Evolutionary conservation across 345 rosid genomes (phyloP).

Genomic region (Hibiscus mutabilis): DNA sequence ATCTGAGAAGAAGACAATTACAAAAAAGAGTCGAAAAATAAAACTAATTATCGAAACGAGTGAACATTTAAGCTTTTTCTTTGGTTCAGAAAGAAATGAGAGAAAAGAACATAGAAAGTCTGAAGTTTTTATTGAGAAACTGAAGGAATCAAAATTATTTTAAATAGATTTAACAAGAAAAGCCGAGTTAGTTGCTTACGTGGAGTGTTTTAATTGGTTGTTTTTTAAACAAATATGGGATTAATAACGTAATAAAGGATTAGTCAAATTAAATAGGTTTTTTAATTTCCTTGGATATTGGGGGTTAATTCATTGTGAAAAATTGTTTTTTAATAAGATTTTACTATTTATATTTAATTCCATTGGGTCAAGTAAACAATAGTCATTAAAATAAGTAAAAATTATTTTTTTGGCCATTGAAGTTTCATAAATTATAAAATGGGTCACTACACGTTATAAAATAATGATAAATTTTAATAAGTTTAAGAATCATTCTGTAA

Average conservation of each 20-base stretch:
- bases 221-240: neutral
- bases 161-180: slow-evolving; percentile 18
- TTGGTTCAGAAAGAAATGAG: neutral
- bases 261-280: neutral
- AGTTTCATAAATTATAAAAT: too few species aligned
- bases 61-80: neutral
- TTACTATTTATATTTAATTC: too few species aligned
- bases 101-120: neutral
- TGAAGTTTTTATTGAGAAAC: neutral
- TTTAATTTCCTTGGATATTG: neutral
- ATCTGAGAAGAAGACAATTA: slow-evolving; percentile 10
- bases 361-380: too few species aligned
- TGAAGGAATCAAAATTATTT: neutral
- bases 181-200: slow-evolving; percentile 30
- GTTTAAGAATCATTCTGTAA: too few species aligned
- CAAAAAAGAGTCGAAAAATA: neutral
- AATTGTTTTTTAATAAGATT: too few species aligned
- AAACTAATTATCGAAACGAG: neutral
- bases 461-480: too few species aligned
- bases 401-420: too few species aligned
- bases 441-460: too few species aligned
- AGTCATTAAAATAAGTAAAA: too few species aligned
- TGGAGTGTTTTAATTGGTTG: slow-evolving; percentile 9
- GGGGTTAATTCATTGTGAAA: too few species aligned
- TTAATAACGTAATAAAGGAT: neutral